Percentiles rank a stretch among this genome's conserved stretches.
These are phyloP conservation scores for Nannizziopsis arthrosporioides DNA, from an alignment of 2,329 filamentous ascomycete genomes.

Conservation along the genomic window DNA sequence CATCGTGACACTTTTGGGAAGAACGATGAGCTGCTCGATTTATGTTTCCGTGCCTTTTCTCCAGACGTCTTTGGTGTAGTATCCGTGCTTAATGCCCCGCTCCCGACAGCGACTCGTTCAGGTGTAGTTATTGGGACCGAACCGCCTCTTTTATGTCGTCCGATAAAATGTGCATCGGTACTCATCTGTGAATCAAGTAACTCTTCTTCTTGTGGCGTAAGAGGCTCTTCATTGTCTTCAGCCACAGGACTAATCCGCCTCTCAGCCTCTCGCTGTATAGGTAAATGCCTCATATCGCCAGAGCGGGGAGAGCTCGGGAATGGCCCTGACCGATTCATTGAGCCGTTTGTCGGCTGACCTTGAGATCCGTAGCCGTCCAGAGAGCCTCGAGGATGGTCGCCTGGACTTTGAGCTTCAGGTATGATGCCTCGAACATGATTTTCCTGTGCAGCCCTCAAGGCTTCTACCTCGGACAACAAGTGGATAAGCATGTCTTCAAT, in stretches of 20 bases:
- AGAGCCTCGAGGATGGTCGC: conserved; percentile 43
- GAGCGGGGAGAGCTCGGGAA: conserved; percentile 46
- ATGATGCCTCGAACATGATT: conserved; percentile 22
- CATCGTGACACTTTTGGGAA: conserved; percentile 92
- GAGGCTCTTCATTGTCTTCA: conserved; percentile 66
- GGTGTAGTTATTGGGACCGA: conserved; percentile 37
- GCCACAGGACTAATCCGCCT: conserved; percentile 83
- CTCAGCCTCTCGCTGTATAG: conserved; percentile 40
- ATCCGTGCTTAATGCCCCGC: conserved; percentile 54
- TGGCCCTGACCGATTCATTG: conserved; percentile 63
- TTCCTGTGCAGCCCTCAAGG: conserved; percentile 51
- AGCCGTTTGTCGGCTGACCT: conserved; percentile 57
- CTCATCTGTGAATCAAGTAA: conserved; percentile 46
- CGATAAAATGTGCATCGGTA: conserved; percentile 45
- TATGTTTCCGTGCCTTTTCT: conserved; percentile 75
- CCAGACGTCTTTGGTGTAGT: conserved; percentile 56
- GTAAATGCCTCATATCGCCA: conserved; percentile 17
- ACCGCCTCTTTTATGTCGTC: conserved; percentile 30
- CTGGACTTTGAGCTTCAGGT: conserved; percentile 50
- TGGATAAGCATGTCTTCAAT: conserved; percentile 91
- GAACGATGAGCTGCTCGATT: conserved; percentile 67
- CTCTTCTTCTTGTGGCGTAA: conserved; percentile 36
- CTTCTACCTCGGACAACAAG: conserved; percentile 82
- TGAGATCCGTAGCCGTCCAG: conserved; percentile 25
- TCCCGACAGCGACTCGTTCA: conserved; percentile 31